Evolutionary conservation across 1,284 basidiomycete species (phyloP), one percentile per base, ranked within the genome.

Genomic region (Fomitiporia mediterranea): DNA sequence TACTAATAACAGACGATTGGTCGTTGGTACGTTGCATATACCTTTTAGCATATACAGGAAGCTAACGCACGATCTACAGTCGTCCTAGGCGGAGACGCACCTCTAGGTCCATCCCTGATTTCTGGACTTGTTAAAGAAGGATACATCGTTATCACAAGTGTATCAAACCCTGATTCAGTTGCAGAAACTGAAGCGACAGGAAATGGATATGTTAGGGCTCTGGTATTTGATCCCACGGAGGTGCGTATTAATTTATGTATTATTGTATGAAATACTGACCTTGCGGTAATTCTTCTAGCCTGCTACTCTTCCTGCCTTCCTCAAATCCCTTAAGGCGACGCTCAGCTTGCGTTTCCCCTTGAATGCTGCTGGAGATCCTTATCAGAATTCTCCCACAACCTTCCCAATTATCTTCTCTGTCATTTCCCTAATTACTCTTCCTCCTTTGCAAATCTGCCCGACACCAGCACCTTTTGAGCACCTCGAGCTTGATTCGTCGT

Each of bases 321-420:
- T 92, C 32, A 83, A 89, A 50, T 90, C 88, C 2, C 72, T 93
- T 40, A 76, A 82, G 4, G 86, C 89, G 0, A 83, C 89, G 1
- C 76, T 93, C 7, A 86, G 86, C n/a, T 82, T 89, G 57, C 80
- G 83, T 40, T 93, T 91, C 72, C 91, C 91, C 2, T 78, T 90
- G 61, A 83, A 80, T 38, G 70, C 82, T 13, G 73, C 86, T 0
- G 90, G 91, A 28, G 91, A 93, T 66, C 89, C 90, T 1, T 89
- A 84, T 65, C 60, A 66, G 3, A 53, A 61, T 32, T 81, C 78
- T 17, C 78, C 83, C 19, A 73, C 81, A 8, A 70, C 81, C 2
- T 79, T 83, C 60, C 81, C 84, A 6, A 82, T 85, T 67, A 76
- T 90, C 37, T 81, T 85, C 60, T 86, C 86, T 19, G 72, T 89